Base-by-base conservation (phyloP, 2,329 filamentous ascomycete genomes). In the Monosporascus cannonballus region DNA sequence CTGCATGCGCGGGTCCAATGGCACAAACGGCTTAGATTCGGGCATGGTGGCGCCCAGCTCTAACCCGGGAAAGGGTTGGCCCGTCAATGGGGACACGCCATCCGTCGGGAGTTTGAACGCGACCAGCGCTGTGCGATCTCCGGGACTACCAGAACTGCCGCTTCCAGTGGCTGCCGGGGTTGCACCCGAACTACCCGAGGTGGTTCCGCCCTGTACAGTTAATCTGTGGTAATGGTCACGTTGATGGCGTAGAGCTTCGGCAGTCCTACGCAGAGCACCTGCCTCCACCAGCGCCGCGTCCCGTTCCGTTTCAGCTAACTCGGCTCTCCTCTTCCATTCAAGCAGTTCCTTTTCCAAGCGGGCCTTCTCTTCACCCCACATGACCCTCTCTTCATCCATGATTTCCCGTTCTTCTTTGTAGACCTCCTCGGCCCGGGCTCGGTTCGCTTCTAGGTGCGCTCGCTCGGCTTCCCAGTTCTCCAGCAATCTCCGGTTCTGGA, bases 381-480 rank as follows among this genome's bases (percentile, higher is more conserved):
- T 63, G 17, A 71, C 62, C 18, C 75, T 71, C 55, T 79, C 74
- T 39, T 77, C 74, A 49, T 80, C 76, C 74, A 81, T 80, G 52
- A 80, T 71, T 48, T 68, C 69, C 7, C 77, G 74, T 60, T 81
- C 78, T 58, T 80, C 76, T 56, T 74, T 74, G 59, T 80, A 80
- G n/a, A 81, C 74, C 61, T 79, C 75, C 58, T 81, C 79, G 4
- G 75, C 78, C 15, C 77, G 74, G 46, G 73, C 73, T 11, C 78
- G 74, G 56, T 76, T 79, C 6, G 76, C 77, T 60, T 81, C 78
- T 52, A 81, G 69, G 52, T 80, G 73, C 48, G 73, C 75, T 36
- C 78, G 74, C 61, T 82, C 78, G 9, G 75, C 74, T 59, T 78
- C 76, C 77, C 77, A 80, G 20, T 73, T 76, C 53, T 78, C 76